phyloP scores from a whole-genome alignment of 768 basidiomycete species.

The Albatrellus ellisii region DNA sequence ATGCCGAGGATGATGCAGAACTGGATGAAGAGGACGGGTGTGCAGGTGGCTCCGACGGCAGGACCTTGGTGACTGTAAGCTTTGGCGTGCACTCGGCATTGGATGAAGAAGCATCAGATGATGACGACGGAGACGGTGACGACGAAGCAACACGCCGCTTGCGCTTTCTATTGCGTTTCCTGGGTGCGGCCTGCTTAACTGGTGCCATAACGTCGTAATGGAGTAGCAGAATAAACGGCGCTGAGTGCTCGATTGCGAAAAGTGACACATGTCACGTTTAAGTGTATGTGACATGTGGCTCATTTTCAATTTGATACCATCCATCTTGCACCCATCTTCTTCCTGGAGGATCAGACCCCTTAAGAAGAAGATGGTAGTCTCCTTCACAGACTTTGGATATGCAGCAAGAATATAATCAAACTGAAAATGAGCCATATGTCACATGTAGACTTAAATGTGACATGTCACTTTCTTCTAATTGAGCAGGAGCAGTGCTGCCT shows the following conservation, averaged over 20 bases:
- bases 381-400: not conserved
- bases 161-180: constrained; percentile 22
- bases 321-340: not conserved
- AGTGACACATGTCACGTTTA: not conserved
- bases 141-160: constrained; percentile 22
- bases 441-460: not conserved
- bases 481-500: not conserved
- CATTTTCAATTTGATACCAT: not conserved
- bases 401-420: not conserved
- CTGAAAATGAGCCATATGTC: not conserved
- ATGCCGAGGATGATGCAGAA: constrained; percentile 12
- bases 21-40: constrained; percentile 2
- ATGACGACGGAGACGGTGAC: constrained; percentile 16
- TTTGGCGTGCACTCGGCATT: constrained; percentile 3
- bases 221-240: not conserved
- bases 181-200: constrained; percentile 14
- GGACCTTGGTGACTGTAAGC: not conserved
- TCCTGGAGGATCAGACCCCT: not conserved
- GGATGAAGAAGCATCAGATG: constrained; percentile 14
- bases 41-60: constrained; percentile 4
- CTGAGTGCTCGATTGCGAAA: not conserved
- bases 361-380: too few species aligned
- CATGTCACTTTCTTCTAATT: not conserved
- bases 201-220: constrained; percentile 4
- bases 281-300: not conserved